These are phyloP conservation scores for Botryotinia globosa DNA, from an alignment of 2,329 filamentous ascomycete species.

Conservation along the genomic window DNA sequence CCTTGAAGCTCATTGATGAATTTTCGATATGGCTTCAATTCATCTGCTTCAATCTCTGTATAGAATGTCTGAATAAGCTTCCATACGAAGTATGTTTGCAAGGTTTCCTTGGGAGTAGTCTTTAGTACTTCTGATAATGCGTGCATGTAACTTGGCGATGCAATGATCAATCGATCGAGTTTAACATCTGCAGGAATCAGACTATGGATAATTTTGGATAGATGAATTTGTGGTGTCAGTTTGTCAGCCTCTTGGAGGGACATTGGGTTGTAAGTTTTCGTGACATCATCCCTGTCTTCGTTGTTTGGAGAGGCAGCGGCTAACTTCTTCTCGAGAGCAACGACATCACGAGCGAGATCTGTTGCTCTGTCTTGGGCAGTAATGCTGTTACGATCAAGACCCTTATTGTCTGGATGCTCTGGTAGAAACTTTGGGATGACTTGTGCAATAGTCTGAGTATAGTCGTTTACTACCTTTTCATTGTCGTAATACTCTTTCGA, in stretches of 20 bases:
- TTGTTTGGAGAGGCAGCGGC: constrained; percentile 57
- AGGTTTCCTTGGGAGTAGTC: constrained; percentile 50
- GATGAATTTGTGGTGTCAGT: constrained; percentile 54
- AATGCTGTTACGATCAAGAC: constrained; percentile 21
- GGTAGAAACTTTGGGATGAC: constrained; percentile 32
- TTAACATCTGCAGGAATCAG: constrained; percentile 52
- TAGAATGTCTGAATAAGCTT: constrained; percentile 56
- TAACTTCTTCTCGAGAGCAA: constrained; percentile 61
- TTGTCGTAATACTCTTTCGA: constrained; percentile 61
- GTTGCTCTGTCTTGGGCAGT: constrained; percentile 22
- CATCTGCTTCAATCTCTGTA: constrained; percentile 55
- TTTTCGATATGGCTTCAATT: constrained; percentile 55
- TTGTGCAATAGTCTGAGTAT: constrained; percentile 44
- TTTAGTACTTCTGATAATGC: constrained; percentile 55
- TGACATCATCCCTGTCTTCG: constrained; percentile 59
- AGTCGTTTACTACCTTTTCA: constrained; percentile 50
- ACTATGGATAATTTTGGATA: constrained; percentile 51
- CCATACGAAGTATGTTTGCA: constrained; percentile 64
- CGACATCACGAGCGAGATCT: constrained; percentile 42
- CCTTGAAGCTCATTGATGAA: constrained; percentile 61
- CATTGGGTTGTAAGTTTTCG: constrained; percentile 66
- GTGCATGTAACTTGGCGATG: constrained; percentile 58
- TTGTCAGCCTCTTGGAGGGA: constrained; percentile 53
- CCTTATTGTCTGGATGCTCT: constrained; percentile 16
- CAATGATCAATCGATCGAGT: constrained; percentile 54